These are phyloP conservation scores for Schizonepeta tenuifolia DNA, from an alignment of 257 asterid species.

Conservation along the genomic window DNA sequence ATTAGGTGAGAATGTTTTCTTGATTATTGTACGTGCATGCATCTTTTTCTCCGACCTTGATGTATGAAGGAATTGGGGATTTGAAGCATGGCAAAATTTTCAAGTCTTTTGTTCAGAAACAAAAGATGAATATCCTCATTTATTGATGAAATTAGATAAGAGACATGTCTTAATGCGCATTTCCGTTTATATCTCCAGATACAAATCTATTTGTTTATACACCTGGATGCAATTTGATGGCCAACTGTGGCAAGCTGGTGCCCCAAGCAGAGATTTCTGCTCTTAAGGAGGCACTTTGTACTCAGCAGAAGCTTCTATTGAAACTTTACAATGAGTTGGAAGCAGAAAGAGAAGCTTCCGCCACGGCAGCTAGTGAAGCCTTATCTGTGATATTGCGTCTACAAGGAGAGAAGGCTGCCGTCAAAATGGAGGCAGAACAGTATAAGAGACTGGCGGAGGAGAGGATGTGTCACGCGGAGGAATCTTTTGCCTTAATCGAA, in stretches of 20 bases:
- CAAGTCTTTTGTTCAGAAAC: background rate
- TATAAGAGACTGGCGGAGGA: constrained; percentile 86
- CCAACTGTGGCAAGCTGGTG: constrained; percentile 40
- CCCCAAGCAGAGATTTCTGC: constrained; percentile 49
- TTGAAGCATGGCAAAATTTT: background rate
- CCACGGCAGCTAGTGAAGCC: constrained; percentile 87
- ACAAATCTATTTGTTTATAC: constrained; percentile 3
- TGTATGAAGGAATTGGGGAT: background rate
- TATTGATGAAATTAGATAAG: background rate
- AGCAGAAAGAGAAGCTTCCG: constrained; percentile 88
- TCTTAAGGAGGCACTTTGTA: constrained; percentile 68
- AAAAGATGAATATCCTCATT: background rate
- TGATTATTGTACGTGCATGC: background rate
- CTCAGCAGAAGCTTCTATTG: constrained; percentile 79
- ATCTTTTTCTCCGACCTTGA: background rate
- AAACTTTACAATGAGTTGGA: constrained; percentile 82
- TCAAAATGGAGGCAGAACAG: constrained; percentile 92
- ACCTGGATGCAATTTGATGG: constrained; percentile 46
- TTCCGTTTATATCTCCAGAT: constrained; percentile 28
- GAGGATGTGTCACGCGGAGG: constrained; percentile 85
- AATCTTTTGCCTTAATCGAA: constrained; percentile 75
- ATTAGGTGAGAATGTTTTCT: constrained; percentile 36
- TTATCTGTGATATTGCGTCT: constrained; percentile 76
- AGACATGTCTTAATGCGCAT: background rate
- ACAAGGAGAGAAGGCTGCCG: constrained; percentile 86